A percentile compares a stretch with the other conserved stretches of the same genome.
Conservation (phyloP, 2,329 filamentous ascomycete genomes). For the Neurospora crassa region DNA sequence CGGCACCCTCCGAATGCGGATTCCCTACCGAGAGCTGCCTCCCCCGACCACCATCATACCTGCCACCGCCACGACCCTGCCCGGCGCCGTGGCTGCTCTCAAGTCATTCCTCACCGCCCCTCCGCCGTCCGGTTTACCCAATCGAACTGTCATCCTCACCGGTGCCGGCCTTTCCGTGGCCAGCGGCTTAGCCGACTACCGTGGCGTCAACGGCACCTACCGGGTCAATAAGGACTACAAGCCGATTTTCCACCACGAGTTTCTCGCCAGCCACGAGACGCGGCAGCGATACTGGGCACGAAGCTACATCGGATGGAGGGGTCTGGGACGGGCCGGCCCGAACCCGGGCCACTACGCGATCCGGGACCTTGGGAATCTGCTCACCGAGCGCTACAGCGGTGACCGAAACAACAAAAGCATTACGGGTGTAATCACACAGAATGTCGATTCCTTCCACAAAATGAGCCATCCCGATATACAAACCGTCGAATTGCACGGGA, state of each 20-base stretch:
- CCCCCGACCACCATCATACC: conserved; percentile 69
- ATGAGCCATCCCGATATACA: conserved; percentile 63
- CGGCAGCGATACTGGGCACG: conserved; percentile 93
- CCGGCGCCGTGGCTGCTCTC: conserved; percentile 69
- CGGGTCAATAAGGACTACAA: conserved; percentile 82
- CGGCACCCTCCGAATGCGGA: conserved; percentile 64
- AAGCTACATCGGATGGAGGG: conserved; percentile 88
- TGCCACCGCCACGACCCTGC: conserved; percentile 54
- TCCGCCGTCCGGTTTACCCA: conserved; percentile 33
- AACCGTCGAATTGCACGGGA: conserved; percentile 85
- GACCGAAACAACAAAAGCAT: conserved; percentile 48
- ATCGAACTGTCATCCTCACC: conserved; percentile 46
- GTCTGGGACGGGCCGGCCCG: conserved; percentile 65
- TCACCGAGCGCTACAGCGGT: not conserved
- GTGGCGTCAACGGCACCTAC: conserved; percentile 84
- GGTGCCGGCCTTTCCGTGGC: conserved; percentile 91
- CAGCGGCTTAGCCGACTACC: conserved; percentile 86
- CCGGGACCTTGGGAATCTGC: conserved; percentile 54
- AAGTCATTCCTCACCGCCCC: conserved; percentile 62
- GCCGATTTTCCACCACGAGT: conserved; percentile 91
- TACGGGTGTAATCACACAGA: conserved; percentile 78
- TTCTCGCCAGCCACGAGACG: conserved; percentile 68
- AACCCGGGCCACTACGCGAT: conserved; percentile 76
- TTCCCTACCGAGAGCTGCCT: conserved; percentile 81
- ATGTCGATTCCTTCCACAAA: conserved; percentile 90